Base-by-base conservation (phyloP, 345 rosid genomes). In the Passiflora organensis region DNA sequence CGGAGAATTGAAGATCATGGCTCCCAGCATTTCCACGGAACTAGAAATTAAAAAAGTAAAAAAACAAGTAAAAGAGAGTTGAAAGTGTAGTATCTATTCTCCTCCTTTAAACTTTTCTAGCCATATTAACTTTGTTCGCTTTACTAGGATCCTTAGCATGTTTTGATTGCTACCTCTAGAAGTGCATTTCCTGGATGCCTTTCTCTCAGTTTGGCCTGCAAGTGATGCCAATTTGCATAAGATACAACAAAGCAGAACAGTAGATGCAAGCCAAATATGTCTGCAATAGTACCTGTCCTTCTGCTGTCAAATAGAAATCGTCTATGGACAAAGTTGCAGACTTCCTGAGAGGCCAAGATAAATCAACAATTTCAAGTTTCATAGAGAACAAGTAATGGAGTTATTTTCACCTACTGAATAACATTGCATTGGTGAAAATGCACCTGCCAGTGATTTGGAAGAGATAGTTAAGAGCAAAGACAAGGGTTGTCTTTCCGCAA, bases 401-500 rank as follows among this genome's bases (percentile, higher is more conserved):
- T 48, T 11, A 53, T 39, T 24, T n/a, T 15, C 43, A 53, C 19
- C 15, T 12, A 24, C 18, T 13, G 13, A 19, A 20, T 50, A 13
- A 6, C 6, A 32, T 55, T 6, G 22, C 6, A 22, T 45, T 11
- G 18, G 12, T 6, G 23, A 21, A 4, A 6, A 46, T 20, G 11
- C 72, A 93, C 99, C 89, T 86, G 79, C 83, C 83, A 18, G 89
- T 84, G 32, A 70, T 62, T 54, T 62, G 57, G 74, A 93, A 93
- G 59, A 93, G 97, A 70, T 81, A 82, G 69, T 82, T 80, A 59
- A 93, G 97, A 37, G 97, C 99, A 77, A 86, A 85, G 62, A 86
- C 97, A 52, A 89, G 99, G 12, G 99, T 93, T 46, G 94, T 89
- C 83, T 93, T 93, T 64, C 99, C 99, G 76, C 97, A 89, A 71